A percentile compares a stretch with the other conserved stretches of the same genome.
Evolutionary conservation across 352 stramenopile species (phyloP).

Genomic region (Globisporangium cederbergense): DNA sequence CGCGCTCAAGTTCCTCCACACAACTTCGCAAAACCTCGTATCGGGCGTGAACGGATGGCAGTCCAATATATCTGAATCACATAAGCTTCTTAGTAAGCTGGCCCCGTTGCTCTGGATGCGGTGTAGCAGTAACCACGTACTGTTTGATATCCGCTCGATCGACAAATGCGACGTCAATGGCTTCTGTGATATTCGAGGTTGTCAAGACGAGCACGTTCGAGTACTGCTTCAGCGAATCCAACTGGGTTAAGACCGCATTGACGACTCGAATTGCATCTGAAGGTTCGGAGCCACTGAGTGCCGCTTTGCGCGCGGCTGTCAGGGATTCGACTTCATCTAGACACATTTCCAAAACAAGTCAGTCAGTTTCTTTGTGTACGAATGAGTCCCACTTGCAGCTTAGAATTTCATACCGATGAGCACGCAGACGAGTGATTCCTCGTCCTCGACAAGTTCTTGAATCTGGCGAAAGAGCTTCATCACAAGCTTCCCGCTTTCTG

Average conservation of each 20-base stretch:
- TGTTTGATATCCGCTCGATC: conserved; percentile 92
- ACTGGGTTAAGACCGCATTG: conserved; percentile 89
- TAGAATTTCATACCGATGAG: conserved; percentile 64
- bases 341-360: not conserved
- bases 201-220: conserved; percentile 92
- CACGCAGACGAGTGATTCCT: conserved; percentile 87
- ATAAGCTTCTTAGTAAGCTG: conserved; percentile 1
- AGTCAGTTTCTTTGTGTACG: not conserved
- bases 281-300: conserved; percentile 74
- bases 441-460: conserved; percentile 86
- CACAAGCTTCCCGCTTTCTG: conserved; percentile 92
- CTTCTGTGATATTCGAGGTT: conserved; percentile 91
- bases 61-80: conserved; percentile 52
- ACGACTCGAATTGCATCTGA: conserved; percentile 91
- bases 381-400: not conserved
- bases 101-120: not conserved
- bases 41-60: conserved; percentile 53
- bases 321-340: conserved; percentile 92
- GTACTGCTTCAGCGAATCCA: conserved; percentile 80
- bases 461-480: conserved; percentile 91
- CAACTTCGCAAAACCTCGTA: conserved; percentile 85
- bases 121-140: conserved; percentile 38
- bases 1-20: conserved; percentile 75
- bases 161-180: conserved; percentile 91
- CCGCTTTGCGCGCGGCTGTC: conserved; percentile 71